phyloP scores from a whole-genome alignment of 768 basidiomycete genomes.

The Pleurotus djamor region DNA sequence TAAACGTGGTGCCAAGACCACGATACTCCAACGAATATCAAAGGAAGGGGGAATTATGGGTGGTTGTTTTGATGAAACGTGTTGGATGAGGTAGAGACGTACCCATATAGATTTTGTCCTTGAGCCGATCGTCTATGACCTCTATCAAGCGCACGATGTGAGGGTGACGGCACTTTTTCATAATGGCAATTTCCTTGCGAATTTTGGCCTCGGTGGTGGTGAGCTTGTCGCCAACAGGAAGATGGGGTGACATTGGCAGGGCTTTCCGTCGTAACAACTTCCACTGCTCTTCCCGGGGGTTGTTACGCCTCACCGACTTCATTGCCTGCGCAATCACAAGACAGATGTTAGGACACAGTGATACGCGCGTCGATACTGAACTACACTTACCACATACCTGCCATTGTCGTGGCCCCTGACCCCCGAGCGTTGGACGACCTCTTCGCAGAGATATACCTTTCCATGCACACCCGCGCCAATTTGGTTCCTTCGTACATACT shows the following conservation, averaged over 20 bases:
- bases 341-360: neutral
- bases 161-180: conserved; percentile 94
- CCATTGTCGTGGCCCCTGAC: conserved; percentile 11
- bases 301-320: conserved; percentile 73
- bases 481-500: conserved; percentile 74
- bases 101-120: conserved; percentile 94
- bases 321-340: conserved; percentile 52
- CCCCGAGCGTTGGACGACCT: conserved; percentile 3
- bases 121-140: conserved; percentile 90
- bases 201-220: conserved; percentile 81
- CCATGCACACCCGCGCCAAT: conserved; percentile 92
- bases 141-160: conserved; percentile 89
- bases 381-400: conserved; percentile 34
- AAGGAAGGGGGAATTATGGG: neutral
- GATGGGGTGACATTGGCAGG: conserved; percentile 47
- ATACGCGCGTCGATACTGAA: no score
- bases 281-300: conserved; percentile 56
- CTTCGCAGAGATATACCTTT: conserved; percentile 70
- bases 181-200: conserved; percentile 93
- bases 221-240: conserved; percentile 64
- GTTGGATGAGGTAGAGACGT: conserved; percentile 27
- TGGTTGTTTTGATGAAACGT: neutral
- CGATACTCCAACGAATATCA: no score
- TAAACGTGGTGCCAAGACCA: neutral
- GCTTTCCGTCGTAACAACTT: conserved; percentile 32